Evolutionary conservation across 768 basidiomycete genomes (phyloP), one percentile per base, ranked within the genome.

Genomic region (Suillus subluteus): DNA sequence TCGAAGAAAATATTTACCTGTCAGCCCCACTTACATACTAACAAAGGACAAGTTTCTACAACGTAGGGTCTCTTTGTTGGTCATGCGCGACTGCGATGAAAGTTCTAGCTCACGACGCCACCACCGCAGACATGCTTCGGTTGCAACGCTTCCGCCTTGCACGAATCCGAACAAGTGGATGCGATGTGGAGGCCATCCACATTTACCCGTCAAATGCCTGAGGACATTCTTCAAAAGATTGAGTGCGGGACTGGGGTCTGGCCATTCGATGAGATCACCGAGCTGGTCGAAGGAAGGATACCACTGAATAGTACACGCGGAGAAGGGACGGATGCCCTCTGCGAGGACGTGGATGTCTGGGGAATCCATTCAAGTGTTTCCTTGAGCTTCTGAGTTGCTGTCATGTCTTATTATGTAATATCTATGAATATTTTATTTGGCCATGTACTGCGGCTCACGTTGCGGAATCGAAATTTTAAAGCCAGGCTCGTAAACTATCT

Each of bases 161-260:
- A 86, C 92, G 69, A 94, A 98, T 3, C 95, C 95, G 65, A 96
- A 92, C 56, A 95, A 73, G 74, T 98, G 95, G 48, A 98, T 90
- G n/a, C 84, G 81, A 12, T 85, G 66, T 0, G 83, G 71, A 7
- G 88, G 80, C 95, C 95, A 98, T 1, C 77, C 68, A 71, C 89
- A 92, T 48, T 86, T 84, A 5, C 76, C 70, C 21, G 80, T 81
- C 62, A 96, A 85, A 71, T 92, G 82, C 3, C 80, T 75, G 63
- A 94, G 66, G 58, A 89, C 78, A 30, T 79, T 79, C 16, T 73
- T 74, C 41, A 96, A 77, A 44, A 88, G 78, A 9, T 86, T 80
- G 64, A 95, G 81, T 0, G 88, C 89, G 0, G 84, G 73, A 0
- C 89, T 88, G 13, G 95, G 95, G 72, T 97, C 88, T 2, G 95